Evolutionary conservation across 2,329 filamentous ascomycete species (phyloP), one percentile per base, ranked within the genome.

Genomic region (Zarea fungicola): DNA sequence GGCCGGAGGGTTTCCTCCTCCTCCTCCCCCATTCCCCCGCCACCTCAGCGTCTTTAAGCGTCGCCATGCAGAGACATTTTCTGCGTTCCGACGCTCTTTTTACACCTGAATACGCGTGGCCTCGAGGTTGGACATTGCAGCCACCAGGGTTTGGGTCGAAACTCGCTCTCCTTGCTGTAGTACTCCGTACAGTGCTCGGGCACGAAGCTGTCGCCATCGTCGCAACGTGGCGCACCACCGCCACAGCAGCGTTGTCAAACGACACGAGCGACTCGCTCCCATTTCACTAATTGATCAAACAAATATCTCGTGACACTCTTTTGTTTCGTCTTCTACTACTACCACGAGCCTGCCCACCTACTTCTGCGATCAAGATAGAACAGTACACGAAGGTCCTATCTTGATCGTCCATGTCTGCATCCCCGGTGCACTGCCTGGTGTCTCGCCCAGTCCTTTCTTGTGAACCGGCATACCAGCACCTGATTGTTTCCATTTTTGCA

Each of bases 1-100:
- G 26, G 7, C 14, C 42, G 42, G 34, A 46, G 34, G 4, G 11
- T 46, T 46, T 37, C 11, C 25, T 44, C 42, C 42, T 37, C 41
- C 34, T 37, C 34, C 34, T 34, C 11, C 10, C 31, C 31, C 22
- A 22, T 26, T 23, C 39, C 26, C 10, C 10, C 26, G 34, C 19
- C 35, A 34, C 23, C 34, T 39, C 19, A 31, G 37, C n/a, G n/a
- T n/a, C n/a, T n/a, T n/a, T n/a, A n/a, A n/a, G n/a, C n/a, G n/a
- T n/a, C n/a, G n/a, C n/a, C 43, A 32, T 23, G 18, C 19, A 31
- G 34, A 39, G 25, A 22, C 26, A 13, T n/a, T 23, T 29, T 13
- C 25, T 18, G 25, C 7, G 14, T 18, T 39, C 18, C 11, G 43
- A 46, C 28, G 43, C 34, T 25, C 9, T n/a, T 29, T 39, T 37